Conservation (phyloP, 2,329 filamentous ascomycete species). For the Mycocentrospora acerina region DNA sequence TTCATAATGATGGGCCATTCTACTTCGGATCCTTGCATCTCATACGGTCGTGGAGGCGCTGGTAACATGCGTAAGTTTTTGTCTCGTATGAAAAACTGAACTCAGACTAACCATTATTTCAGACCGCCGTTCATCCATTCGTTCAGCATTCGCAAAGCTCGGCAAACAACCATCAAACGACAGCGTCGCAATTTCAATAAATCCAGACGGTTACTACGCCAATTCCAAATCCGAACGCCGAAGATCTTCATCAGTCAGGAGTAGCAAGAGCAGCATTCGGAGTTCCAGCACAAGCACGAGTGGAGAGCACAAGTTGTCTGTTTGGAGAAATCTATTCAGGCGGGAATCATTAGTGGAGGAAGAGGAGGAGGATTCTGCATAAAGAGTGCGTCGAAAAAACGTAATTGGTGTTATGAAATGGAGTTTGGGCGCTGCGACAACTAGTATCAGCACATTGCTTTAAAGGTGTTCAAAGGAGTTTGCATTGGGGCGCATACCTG, state of each 20-base stretch:
- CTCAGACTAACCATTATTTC: neutral
- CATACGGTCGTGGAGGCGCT: conserved; percentile 23
- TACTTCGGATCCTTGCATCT: conserved; percentile 12
- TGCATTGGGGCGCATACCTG: too few species aligned
- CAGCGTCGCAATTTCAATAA: too few species aligned
- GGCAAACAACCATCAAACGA: too few species aligned
- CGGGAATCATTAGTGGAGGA: conserved; percentile 7
- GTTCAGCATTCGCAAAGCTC: conserved; percentile 2
- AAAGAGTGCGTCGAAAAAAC: too few species aligned
- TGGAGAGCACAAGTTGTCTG: conserved; percentile 6
- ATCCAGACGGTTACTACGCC: too few species aligned
- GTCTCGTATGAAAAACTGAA: neutral
- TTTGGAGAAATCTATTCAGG: conserved; percentile 15
- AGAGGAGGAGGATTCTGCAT: neutral
- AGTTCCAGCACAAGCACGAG: conserved; percentile 11
- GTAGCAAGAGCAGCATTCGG: conserved; percentile 16
- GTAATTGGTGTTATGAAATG: too few species aligned
- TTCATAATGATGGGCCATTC: too few species aligned
- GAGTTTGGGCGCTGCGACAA: too few species aligned
- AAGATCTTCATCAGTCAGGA: neutral
- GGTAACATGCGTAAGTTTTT: conserved; percentile 20
- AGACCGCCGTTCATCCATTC: conserved; percentile 4
- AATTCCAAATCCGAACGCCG: too few species aligned
- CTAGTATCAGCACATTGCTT: too few species aligned
- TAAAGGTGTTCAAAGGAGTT: too few species aligned